phyloP scores from a whole-genome alignment of 805 yeast genomes.

The Dipodascopsis uninucleata region DNA sequence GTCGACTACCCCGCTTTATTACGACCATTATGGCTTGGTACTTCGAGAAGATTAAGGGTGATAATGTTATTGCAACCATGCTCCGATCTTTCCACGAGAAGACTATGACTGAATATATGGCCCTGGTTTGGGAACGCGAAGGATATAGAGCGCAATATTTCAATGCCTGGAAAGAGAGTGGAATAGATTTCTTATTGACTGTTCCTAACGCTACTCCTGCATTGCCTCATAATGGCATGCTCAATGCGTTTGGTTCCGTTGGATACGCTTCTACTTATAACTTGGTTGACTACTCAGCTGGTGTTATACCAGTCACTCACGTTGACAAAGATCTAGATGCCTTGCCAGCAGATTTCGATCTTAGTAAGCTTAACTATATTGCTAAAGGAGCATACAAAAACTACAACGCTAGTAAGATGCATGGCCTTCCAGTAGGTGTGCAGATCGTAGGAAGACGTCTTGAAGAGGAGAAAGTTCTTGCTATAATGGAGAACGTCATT shows the following conservation, averaged over 20 bases:
- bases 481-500: slow-evolving; percentile 45
- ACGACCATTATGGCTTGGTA: slow-evolving; percentile 39
- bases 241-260: slow-evolving; percentile 39
- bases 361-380: slow-evolving; percentile 37
- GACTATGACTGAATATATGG: slow-evolving; percentile 39
- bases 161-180: slow-evolving; percentile 38
- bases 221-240: slow-evolving; percentile 38
- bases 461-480: slow-evolving; percentile 59
- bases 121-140: slow-evolving; percentile 37
- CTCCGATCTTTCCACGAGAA: slow-evolving; percentile 38
- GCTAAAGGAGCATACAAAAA: slow-evolving; percentile 46
- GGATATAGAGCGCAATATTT: slow-evolving; percentile 36
- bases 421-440: slow-evolving; percentile 62
- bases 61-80: slow-evolving; percentile 40
- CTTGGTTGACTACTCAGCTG: slow-evolving; percentile 54
- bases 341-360: slow-evolving; percentile 34
- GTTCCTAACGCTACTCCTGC: slow-evolving; percentile 47
- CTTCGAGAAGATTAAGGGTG: slow-evolving; percentile 35
- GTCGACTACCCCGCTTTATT: slow-evolving; percentile 37
- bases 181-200: slow-evolving; percentile 40
- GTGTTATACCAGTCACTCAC: slow-evolving; percentile 55
- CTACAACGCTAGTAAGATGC: slow-evolving; percentile 51
- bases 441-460: slow-evolving; percentile 59
- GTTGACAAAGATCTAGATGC: slow-evolving; percentile 44
- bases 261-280: slow-evolving; percentile 57